A percentile compares a stretch with the other conserved stretches of the same genome.
These are phyloP conservation scores for Malassezia brasiliensis DNA, from an alignment of 1,284 basidiomycete species.

Conservation along the genomic window DNA sequence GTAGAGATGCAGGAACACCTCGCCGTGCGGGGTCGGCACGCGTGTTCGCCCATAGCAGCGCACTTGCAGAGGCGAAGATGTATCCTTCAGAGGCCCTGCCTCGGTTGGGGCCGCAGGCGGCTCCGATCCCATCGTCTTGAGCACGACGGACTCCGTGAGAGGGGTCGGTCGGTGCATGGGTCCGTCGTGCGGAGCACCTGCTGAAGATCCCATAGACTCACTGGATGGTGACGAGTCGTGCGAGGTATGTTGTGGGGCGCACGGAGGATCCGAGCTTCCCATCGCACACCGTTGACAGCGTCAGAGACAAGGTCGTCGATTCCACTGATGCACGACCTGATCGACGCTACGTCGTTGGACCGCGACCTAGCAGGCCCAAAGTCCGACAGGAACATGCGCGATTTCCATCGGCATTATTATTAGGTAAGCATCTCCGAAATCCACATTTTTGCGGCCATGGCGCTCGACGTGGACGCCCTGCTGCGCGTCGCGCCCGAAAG, in stretches of 20 bases:
- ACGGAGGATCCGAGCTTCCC: no score
- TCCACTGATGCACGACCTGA: no score
- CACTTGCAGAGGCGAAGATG: slow-evolving; percentile 49
- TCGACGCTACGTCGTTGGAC: no score
- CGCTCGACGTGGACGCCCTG: slow-evolving; percentile 12
- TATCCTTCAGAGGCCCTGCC: neutral
- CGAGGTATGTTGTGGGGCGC: no score
- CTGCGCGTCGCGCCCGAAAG: slow-evolving; percentile 15
- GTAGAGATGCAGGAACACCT: slow-evolving; percentile 87
- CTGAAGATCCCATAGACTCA: no score
- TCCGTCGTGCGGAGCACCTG: no score
- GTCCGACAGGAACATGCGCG: no score
- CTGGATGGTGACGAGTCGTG: no score
- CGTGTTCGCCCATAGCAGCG: slow-evolving; percentile 93
- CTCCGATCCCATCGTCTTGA: neutral
- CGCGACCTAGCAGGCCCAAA: no score
- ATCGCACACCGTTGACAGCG: no score
- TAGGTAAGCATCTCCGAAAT: neutral
- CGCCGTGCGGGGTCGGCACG: slow-evolving; percentile 90
- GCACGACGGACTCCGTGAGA: neutral
- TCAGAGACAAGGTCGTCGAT: no score
- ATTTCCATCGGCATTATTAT: neutral
- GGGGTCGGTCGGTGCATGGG: neutral
- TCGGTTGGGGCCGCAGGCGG: neutral
- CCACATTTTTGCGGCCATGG: slow-evolving; percentile 3